Conservation (phyloP, 306 rosid genomes). For the Hippophae rhamnoides region DNA sequence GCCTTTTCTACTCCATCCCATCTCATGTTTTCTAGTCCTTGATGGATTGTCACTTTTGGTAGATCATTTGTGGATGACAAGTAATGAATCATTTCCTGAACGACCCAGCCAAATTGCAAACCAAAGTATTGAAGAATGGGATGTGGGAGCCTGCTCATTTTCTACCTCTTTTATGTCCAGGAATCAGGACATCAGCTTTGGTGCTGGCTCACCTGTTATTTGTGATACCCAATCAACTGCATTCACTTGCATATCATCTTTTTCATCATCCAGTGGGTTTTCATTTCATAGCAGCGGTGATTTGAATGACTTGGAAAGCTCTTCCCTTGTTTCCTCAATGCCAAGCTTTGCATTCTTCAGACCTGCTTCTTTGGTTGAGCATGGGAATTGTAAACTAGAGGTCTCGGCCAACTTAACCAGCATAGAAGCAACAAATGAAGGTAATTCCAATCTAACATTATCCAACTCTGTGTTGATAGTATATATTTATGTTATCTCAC, state of each 20-base stretch:
- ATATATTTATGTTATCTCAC: conserved; percentile 6
- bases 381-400: conserved; percentile 38
- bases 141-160: conserved; percentile 42
- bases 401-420: conserved; percentile 30
- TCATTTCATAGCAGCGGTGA: conserved; percentile 39
- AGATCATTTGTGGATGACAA: conserved; percentile 76
- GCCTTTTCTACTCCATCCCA: neutral
- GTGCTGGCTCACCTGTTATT: conserved; percentile 38
- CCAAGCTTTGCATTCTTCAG: conserved; percentile 78
- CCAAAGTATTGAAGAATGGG: conserved; percentile 27
- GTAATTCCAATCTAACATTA: conserved; percentile 24
- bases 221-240: conserved; percentile 56
- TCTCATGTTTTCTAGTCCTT: neutral
- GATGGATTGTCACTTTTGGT: conserved; percentile 5
- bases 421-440: conserved; percentile 37
- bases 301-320: conserved; percentile 32
- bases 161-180: conserved; percentile 60
- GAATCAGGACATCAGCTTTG: conserved; percentile 73
- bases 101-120: conserved; percentile 26
- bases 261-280: conserved; percentile 62
- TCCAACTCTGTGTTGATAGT: neutral
- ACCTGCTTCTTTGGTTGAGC: conserved; percentile 38
- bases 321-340: conserved; percentile 51
- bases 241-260: conserved; percentile 70
- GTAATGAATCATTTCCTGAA: conserved; percentile 28